Evolutionary conservation across 768 basidiomycete genomes (phyloP).

Genomic region (Chalciporus chontae): DNA sequence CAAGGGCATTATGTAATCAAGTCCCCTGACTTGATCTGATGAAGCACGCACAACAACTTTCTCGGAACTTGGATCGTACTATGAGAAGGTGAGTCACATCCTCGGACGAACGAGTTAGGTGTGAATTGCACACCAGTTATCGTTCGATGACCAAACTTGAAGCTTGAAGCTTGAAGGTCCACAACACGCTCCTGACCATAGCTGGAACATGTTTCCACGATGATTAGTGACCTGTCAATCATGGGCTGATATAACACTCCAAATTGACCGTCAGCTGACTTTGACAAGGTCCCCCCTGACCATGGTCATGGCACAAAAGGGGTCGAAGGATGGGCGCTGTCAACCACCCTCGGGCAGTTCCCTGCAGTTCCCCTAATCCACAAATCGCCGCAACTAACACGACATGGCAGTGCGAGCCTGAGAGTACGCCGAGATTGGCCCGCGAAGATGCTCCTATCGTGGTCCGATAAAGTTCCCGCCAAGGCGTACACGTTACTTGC

Average conservation of each 20-base stretch:
- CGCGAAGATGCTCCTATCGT: slow-evolving; percentile 6
- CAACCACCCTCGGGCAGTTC: neutral
- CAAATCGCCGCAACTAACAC: neutral
- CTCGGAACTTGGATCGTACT: too few relatives aligned
- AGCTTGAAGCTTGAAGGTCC: too few relatives aligned
- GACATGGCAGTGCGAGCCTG: too few relatives aligned
- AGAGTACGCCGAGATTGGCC: neutral
- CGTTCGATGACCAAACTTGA: neutral
- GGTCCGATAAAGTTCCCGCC: neutral
- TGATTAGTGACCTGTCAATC: neutral
- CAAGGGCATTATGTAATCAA: neutral
- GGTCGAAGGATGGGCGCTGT: neutral
- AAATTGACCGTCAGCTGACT: neutral
- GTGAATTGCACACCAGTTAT: neutral
- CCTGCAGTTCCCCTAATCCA: too few relatives aligned
- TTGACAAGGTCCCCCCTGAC: neutral
- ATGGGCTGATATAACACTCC: neutral
- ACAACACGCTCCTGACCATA: neutral
- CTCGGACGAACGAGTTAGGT: neutral
- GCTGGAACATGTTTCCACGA: neutral
- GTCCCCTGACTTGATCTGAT: neutral
- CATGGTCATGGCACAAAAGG: neutral
- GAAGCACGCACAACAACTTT: neutral
- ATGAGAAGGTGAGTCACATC: neutral
- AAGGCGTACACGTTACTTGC: neutral